These are phyloP conservation scores for Hypoxylon perforatum DNA, from an alignment of 495 filamentous ascomycete genomes.

Conservation along the genomic window DNA sequence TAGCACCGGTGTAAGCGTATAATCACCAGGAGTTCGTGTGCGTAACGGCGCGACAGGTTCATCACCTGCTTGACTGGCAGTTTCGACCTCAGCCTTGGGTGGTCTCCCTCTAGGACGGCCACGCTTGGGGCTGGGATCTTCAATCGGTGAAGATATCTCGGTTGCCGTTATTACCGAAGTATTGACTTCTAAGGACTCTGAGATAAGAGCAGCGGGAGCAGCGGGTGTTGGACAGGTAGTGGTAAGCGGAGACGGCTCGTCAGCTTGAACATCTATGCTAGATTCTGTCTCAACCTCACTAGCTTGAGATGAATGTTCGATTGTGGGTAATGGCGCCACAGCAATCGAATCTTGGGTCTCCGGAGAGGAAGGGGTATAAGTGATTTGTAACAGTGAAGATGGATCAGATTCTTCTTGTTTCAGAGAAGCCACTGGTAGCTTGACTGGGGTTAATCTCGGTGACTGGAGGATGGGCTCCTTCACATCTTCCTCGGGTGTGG, in stretches of 20 bases:
- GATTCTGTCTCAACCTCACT: constrained; percentile 6
- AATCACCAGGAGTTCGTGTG: constrained; percentile 76
- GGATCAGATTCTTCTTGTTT: constrained; percentile 47
- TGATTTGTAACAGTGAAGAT: constrained; percentile 39
- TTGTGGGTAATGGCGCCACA: constrained; percentile 29
- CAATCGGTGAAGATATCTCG: neutral
- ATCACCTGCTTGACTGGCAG: neutral
- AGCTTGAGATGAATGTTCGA: constrained; percentile 6
- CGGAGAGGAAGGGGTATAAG: constrained; percentile 35
- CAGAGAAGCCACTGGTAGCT: constrained; percentile 31
- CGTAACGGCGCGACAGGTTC: constrained; percentile 44
- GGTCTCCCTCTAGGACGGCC: constrained; percentile 35
- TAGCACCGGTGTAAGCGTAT: constrained; percentile 76
- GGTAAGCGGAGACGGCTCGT: constrained; percentile 9
- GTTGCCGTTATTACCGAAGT: neutral
- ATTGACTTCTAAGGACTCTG: neutral
- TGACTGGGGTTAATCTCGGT: constrained; percentile 51
- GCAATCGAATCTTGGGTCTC: constrained; percentile 34
- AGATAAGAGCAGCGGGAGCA: neutral
- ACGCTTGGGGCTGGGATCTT: constrained; percentile 22
- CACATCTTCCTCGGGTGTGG: constrained; percentile 53
- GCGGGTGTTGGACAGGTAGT: constrained; percentile 6
- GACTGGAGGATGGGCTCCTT: constrained; percentile 50
- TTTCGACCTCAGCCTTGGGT: constrained; percentile 15
- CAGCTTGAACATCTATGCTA: constrained; percentile 2